Percentiles rank a stretch among this genome's conserved stretches.
Evolutionary conservation across 2,329 filamentous ascomycete genomes (phyloP).

Genomic region (Fusarium sp.): DNA sequence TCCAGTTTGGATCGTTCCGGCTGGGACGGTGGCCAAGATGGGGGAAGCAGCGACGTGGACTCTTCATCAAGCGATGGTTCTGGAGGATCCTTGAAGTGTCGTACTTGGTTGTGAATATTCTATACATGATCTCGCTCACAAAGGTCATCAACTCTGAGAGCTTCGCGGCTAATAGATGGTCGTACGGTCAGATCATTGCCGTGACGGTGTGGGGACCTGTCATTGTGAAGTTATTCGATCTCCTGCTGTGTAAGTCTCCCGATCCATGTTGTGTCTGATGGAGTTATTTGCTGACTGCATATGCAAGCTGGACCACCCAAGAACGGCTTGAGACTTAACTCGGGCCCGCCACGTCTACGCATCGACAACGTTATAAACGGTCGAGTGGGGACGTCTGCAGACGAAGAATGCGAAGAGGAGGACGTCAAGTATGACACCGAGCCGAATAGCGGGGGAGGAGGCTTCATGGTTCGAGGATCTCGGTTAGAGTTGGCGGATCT

Average conservation of each 20-base stretch:
- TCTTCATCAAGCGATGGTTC: conserved; percentile 44
- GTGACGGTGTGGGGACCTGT: conserved; percentile 52
- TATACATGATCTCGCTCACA: conserved; percentile 51
- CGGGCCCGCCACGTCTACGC: conserved; percentile 50
- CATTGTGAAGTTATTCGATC: conserved; percentile 52
- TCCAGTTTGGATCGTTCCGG: conserved; percentile 45
- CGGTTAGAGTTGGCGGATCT: conserved; percentile 6
- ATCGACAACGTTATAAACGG: conserved; percentile 53
- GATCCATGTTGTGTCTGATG: no score
- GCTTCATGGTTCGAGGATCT: conserved; percentile 21
- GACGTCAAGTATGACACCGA: conserved; percentile 29
- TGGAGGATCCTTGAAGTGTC: conserved; percentile 50
- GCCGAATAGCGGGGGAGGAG: conserved; percentile 11
- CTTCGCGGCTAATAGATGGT: conserved; percentile 49
- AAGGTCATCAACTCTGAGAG: conserved; percentile 49
- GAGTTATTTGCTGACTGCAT: conserved; percentile 32
- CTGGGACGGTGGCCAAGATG: conserved; percentile 47
- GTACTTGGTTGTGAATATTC: conserved; percentile 50
- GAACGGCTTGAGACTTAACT: conserved; percentile 49
- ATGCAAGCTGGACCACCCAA: conserved; percentile 50
- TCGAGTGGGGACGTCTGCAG: conserved; percentile 40
- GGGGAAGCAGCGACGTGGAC: conserved; percentile 42
- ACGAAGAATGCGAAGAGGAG: conserved; percentile 35
- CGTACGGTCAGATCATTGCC: conserved; percentile 52
- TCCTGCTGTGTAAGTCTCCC: conserved; percentile 47